phyloP scores from a whole-genome alignment of 169 alveolate genomes.

The Plasmodium inui region DNA sequence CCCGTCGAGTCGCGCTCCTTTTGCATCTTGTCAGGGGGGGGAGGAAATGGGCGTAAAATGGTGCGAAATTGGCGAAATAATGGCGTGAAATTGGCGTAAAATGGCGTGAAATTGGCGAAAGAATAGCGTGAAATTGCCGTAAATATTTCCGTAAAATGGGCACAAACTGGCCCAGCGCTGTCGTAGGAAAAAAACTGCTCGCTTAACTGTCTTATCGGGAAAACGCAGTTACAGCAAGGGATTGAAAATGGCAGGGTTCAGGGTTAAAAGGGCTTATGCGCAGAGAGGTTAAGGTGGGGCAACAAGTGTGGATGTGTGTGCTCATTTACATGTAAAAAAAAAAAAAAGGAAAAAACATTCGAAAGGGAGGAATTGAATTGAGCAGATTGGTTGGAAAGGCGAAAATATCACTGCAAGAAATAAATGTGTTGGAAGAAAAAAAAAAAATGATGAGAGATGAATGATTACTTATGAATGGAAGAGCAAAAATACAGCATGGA shows the following conservation, averaged over 20 bases:
- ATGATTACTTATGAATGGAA: background rate
- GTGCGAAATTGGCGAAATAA: background rate
- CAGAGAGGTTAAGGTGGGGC: background rate
- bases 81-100: background rate
- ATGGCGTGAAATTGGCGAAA: background rate
- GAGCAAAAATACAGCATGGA: background rate
- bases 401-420: background rate
- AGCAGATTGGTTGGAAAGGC: background rate
- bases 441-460: background rate
- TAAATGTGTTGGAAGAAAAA: background rate
- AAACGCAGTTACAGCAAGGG: background rate
- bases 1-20: slow-evolving; percentile 29
- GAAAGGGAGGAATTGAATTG: background rate
- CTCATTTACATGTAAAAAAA: background rate
- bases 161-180: background rate
- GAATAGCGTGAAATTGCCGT: background rate
- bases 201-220: background rate
- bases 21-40: background rate
- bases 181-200: background rate
- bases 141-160: too few relatives aligned
- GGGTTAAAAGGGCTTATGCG: background rate
- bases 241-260: background rate
- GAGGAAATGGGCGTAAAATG: background rate
- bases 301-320: background rate
- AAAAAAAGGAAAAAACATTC: background rate